Evolutionary conservation across 2,329 filamentous ascomycete genomes (phyloP), one percentile per base, ranked within the genome.

Genomic region (Microsporum audouinii): DNA sequence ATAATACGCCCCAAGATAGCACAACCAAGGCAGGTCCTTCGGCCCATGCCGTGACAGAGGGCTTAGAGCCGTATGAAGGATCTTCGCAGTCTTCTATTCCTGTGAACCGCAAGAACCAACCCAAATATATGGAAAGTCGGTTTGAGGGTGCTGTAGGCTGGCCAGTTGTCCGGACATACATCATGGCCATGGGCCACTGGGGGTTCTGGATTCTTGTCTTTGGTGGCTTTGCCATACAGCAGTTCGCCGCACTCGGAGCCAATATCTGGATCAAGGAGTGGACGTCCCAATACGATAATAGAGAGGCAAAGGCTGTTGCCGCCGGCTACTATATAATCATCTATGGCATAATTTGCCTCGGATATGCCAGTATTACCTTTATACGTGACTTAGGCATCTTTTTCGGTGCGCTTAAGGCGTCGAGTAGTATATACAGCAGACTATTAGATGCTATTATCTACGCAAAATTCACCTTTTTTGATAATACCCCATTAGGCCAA

Each of bases 381-480:
- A 0, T 84, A 83, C 62, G 77, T 85, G 31, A 66, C 85, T 6
- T 84, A 84, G 0, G 84, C 89, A 83, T 92, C 68, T 80, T 91
- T 8, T 76, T 87, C 17, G 88, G 95, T 64, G 84, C 89, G 23
- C 91, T 94, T 70, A 82, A 82, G 38, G 89, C 91, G 0, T 89
- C 88, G 0, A 88, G 87, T 66, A 77, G 79, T 5, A 82, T 96
- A 58, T 96, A 96, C 73, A 78, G 78, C 63, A 79, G 84, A 43
- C 88, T 89, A 17, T 84, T 96, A 74, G 76, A 80, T 1, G 82
- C 82, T 58, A 89, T 96, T 58, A 87, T 87, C 70, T 83, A 85
- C 67, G 88, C 91, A 0, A 91, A 87, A 0, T 95, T 96, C 75
- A 84, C 90, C 0, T 96, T 91, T 91, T 94, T 95, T 75, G 91